These are phyloP conservation scores for Fusarium equiseti DNA, from an alignment of 2,329 filamentous ascomycete genomes.

Conservation along the genomic window DNA sequence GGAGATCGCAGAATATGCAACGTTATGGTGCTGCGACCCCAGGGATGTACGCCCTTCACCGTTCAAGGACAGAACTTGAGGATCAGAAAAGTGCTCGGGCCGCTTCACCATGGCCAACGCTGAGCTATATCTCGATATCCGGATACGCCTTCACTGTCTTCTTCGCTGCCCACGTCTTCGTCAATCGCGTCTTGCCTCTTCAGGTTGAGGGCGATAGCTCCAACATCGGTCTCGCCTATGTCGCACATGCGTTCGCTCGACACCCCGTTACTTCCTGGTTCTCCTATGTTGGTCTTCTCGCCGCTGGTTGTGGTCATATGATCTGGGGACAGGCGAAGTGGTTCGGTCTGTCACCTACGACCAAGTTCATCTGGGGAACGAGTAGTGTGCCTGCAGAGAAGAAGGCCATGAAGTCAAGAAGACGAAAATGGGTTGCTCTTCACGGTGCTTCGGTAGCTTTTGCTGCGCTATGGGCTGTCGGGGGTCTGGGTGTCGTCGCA, in stretches of 20 bases:
- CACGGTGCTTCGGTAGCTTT: constrained; percentile 72
- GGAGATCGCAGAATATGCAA: constrained; percentile 76
- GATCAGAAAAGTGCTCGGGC: constrained; percentile 24
- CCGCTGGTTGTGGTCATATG: constrained; percentile 79
- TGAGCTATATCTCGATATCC: constrained; percentile 77
- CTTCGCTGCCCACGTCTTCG: constrained; percentile 76
- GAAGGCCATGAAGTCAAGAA: constrained; percentile 65
- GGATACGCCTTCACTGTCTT: constrained; percentile 78
- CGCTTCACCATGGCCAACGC: constrained; percentile 70
- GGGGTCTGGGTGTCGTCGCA: constrained; percentile 82
- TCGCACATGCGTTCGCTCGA: constrained; percentile 85
- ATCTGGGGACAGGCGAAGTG: constrained; percentile 89
- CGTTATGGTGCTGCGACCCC: constrained; percentile 80
- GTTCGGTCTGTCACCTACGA: constrained; percentile 73
- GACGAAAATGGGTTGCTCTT: constrained; percentile 77
- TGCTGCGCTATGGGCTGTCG: constrained; percentile 81
- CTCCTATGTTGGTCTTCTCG: constrained; percentile 77
- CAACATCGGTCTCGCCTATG: constrained; percentile 85
- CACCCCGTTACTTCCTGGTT: constrained; percentile 74
- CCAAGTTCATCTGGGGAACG: constrained; percentile 60
- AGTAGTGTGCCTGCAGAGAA: constrained; percentile 61
- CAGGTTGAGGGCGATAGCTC: constrained; percentile 85
- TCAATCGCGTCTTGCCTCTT: constrained; percentile 82
- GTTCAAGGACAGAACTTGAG: constrained; percentile 49
- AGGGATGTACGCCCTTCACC: constrained; percentile 59